These are phyloP conservation scores for Ganoderma leucocontextum DNA, from an alignment of 1,284 basidiomycete genomes.

Conservation along the genomic window DNA sequence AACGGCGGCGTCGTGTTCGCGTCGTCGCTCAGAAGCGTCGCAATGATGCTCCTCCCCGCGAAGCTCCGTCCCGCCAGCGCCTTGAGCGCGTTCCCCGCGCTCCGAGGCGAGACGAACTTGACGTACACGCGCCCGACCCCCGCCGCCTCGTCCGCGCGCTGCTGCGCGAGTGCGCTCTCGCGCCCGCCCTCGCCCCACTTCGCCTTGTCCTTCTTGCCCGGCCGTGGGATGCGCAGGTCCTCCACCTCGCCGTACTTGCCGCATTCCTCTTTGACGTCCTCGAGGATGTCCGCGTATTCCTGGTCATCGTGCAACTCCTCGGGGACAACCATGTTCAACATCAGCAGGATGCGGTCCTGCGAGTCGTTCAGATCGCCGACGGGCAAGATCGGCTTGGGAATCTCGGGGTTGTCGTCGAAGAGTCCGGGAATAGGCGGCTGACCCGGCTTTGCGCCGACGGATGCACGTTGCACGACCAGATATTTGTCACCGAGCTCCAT, in stretches of 20 bases:
- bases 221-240: constrained; percentile 90
- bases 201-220: constrained; percentile 83
- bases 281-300: constrained; percentile 94
- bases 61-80: constrained; percentile 92
- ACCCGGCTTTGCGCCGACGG: constrained; percentile 87
- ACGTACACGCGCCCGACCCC: constrained; percentile 96
- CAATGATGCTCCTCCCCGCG: constrained; percentile 89
- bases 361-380: constrained; percentile 70
- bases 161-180: constrained; percentile 70
- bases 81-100: constrained; percentile 79
- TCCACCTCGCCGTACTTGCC: constrained; percentile 83
- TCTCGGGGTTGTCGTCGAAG: constrained; percentile 77
- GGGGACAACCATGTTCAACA: constrained; percentile 98
- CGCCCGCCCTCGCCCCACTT: constrained; percentile 78
- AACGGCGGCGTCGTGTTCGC: constrained; percentile 84
- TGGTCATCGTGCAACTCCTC: constrained; percentile 93
- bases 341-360: constrained; percentile 80
- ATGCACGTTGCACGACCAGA: constrained; percentile 95
- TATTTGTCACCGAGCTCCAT: constrained; percentile 98
- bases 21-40: constrained; percentile 80
- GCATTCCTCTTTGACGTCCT: constrained; percentile 96
- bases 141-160: constrained; percentile 81
- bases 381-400: constrained; percentile 85
- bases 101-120: constrained; percentile 71
- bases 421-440: constrained; percentile 64